phyloP scores from a whole-genome alignment of 495 filamentous ascomycete genomes.

The Echria macrotheca region DNA sequence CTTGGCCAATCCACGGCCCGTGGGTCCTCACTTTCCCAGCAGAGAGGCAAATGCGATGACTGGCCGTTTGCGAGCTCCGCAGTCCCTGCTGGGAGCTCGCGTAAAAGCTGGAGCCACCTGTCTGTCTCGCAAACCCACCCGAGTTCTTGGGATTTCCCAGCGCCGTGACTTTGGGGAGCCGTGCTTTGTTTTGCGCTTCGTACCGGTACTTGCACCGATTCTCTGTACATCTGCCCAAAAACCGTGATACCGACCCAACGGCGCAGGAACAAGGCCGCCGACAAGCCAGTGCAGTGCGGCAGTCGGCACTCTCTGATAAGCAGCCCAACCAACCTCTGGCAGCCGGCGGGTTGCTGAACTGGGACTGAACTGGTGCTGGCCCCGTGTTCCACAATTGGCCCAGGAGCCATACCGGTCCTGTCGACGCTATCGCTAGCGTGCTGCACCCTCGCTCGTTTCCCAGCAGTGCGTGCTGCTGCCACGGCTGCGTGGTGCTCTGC shows the following conservation, averaged over 20 bases:
- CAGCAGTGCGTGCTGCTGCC: conserved; percentile 12
- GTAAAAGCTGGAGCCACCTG: conserved; percentile 14
- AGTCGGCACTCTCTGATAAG: too few species aligned
- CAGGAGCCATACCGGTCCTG: conserved; percentile 24
- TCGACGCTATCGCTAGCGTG: conserved; percentile 29
- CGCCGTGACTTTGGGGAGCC: conserved; percentile 10
- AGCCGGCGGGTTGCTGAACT: not conserved
- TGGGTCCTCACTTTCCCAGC: conserved; percentile 5
- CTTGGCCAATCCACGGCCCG: conserved; percentile 1
- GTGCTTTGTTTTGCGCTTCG: not conserved
- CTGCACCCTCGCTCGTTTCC: conserved; percentile 32
- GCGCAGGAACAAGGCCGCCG: too few species aligned
- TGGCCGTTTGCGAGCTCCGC: conserved; percentile 10
- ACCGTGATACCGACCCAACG: too few species aligned
- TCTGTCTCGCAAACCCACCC: conserved; percentile 14
- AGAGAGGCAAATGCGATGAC: conserved; percentile 19
- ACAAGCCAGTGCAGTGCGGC: too few species aligned
- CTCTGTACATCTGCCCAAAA: too few species aligned
- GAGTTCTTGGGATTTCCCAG: conserved; percentile 17
- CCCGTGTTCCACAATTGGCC: conserved; percentile 23
- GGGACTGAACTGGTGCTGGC: not conserved
- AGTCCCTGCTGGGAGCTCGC: not conserved
- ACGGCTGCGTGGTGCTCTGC: not conserved
- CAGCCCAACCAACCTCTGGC: conserved; percentile 7
- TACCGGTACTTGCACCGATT: too few species aligned